Evolutionary conservation across 805 yeast genomes (phyloP), one percentile per base, ranked within the genome.

Genomic region (Peterozyma xylosa): DNA sequence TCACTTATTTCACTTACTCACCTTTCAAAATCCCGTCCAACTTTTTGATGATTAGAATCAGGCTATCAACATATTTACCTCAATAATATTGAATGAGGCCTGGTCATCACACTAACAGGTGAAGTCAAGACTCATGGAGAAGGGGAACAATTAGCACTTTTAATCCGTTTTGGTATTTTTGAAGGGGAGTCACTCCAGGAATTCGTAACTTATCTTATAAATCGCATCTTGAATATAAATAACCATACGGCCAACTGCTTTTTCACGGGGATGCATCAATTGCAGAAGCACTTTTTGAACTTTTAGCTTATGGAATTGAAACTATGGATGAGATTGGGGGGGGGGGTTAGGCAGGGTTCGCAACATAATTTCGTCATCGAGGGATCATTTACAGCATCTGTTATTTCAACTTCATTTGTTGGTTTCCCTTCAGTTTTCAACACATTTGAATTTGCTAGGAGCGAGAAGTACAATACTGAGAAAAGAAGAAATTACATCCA

Each of bases 241-340:
- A 71, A 47, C 76, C 75, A 1, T 58, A 66, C 21, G 59, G 81
- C 38, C 61, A 71, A 48, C 68, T 77, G 6, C 64, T 68, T 42
- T 67, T 77, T 37, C 74, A 74, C 53, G 64, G 73, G 30, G 71
- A 76, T 29, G 73, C 82, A 10, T 73, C 76, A 45, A 54, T 77
- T 35, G 71, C 80, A 9, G 72, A 77, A 37, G 78, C 78, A 1
- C 74, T 78, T 55, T 78, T 80, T 41, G 82, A 83, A 13, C 56
- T 73, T 21, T 63, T 74, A 27, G 70, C 73, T 1, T 69, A 64
- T 46, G 80, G 74, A 15, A 63, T 78, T 41, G 44, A 53, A 3
- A 52, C 57, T 30, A 54, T 60, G 36, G 45, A 59, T 18, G 50
- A 59, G 2, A 52, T 52, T 1, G 46, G 46, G 4, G 41, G 42